These are phyloP conservation scores for Corchorus olitorius DNA, from an alignment of 345 rosid genomes.

Conservation along the genomic window DNA sequence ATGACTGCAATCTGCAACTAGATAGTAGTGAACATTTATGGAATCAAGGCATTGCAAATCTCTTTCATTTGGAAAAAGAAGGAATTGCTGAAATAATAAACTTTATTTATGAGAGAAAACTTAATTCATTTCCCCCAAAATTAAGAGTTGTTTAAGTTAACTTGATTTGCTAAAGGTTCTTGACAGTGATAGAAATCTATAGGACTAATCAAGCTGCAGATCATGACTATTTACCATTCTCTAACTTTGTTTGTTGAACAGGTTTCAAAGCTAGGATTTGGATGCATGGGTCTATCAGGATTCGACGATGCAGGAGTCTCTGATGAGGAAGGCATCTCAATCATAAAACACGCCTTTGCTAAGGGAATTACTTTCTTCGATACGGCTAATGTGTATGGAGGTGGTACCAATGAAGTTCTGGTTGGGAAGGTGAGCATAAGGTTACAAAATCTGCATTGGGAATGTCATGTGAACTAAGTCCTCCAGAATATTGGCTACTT, in stretches of 20 bases:
- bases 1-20: too few species aligned
- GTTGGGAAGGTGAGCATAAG: slow-evolving; percentile 46
- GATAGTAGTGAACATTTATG: too few species aligned
- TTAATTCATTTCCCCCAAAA: too few species aligned
- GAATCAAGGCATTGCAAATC: too few species aligned
- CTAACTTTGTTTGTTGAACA: slow-evolving; percentile 7
- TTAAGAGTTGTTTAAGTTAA: neutral
- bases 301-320: slow-evolving; percentile 43
- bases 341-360: slow-evolving; percentile 42
- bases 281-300: slow-evolving; percentile 50
- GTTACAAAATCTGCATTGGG: neutral
- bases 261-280: slow-evolving; percentile 51
- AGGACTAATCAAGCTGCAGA: neutral
- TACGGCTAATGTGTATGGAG: slow-evolving; percentile 53
- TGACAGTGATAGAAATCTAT: neutral
- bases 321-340: slow-evolving; percentile 43
- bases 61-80: too few species aligned
- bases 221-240: neutral
- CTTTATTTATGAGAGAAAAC: too few species aligned
- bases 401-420: slow-evolving; percentile 55
- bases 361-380: slow-evolving; percentile 60
- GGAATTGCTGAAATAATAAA: too few species aligned
- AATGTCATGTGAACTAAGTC: too few species aligned
- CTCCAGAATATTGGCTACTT: neutral
- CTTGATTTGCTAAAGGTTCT: neutral